These are phyloP conservation scores for Megacollybia marginata DNA, from an alignment of 768 basidiomycete species.

Conservation along the genomic window DNA sequence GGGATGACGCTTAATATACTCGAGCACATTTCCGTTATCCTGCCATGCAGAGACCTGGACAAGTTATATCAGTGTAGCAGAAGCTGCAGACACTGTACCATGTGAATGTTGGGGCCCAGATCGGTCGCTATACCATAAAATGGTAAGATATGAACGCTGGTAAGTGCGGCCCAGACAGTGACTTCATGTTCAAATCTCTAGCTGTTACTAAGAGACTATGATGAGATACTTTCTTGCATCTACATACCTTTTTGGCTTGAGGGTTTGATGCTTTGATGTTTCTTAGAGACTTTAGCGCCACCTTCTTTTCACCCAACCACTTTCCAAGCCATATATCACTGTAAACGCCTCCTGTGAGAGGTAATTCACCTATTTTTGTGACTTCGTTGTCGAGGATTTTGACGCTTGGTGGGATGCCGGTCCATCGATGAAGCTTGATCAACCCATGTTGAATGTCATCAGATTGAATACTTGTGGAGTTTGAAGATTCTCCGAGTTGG, in stretches of 20 bases:
- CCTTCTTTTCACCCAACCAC: constrained; percentile 53
- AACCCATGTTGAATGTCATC: constrained; percentile 29
- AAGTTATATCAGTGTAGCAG: not conserved
- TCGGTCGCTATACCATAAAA: constrained; percentile 53
- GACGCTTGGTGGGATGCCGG: constrained; percentile 46
- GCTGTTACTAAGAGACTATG: no score
- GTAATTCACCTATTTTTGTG: constrained; percentile 25
- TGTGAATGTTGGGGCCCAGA: constrained; percentile 42
- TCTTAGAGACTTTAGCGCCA: constrained; percentile 50
- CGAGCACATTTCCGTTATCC: constrained; percentile 46
- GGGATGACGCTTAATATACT: constrained; percentile 34
- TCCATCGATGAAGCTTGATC: constrained; percentile 37
- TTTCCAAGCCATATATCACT: constrained; percentile 48
- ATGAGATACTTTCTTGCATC: no score
- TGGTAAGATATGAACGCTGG: constrained; percentile 44
- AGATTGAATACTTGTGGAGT: not conserved
- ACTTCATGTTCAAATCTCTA: constrained; percentile 56
- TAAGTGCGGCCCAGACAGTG: constrained; percentile 42
- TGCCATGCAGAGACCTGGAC: constrained; percentile 57
- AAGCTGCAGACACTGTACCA: constrained; percentile 21
- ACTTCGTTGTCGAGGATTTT: constrained; percentile 50
- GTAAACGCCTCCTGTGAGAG: constrained; percentile 44
- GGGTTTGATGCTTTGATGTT: constrained; percentile 36
- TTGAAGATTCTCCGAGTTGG: not conserved
- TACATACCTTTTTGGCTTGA: constrained; percentile 33